Evolutionary conservation across 192 early-diverging fungal genomes (phyloP).

Genomic region (Linnemannia exigua): DNA sequence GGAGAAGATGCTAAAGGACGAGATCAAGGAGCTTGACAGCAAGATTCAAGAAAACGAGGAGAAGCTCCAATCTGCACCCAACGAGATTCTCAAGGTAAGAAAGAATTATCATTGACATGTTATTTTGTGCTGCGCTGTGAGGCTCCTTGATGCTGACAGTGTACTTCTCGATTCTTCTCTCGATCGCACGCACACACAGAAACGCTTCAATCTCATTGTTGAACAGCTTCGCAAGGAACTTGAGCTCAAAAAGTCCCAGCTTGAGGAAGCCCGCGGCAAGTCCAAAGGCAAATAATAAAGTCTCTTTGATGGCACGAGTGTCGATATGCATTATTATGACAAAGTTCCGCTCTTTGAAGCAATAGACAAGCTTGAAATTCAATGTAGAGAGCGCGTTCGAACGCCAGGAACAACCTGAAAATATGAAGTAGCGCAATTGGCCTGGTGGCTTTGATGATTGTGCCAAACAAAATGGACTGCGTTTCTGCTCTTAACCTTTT

Average conservation of each 20-base stretch:
- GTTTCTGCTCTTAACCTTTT: neutral
- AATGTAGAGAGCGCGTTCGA: neutral
- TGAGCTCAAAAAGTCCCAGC: constrained; percentile 70
- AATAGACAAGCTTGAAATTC: too few relatives aligned
- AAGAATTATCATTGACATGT: neutral
- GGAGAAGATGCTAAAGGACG: constrained; percentile 68
- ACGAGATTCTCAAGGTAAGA: constrained; percentile 81
- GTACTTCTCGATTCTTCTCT: neutral
- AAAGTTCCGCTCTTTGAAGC: too few relatives aligned
- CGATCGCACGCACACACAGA: constrained; percentile 57
- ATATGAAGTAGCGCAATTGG: neutral
- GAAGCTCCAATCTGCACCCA: constrained; percentile 70
- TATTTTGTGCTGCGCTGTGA: neutral
- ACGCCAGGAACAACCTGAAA: neutral
- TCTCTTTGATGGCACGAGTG: too few relatives aligned
- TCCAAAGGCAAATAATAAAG: constrained; percentile 38
- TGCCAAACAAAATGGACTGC: constrained; percentile 8
- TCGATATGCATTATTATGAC: too few relatives aligned
- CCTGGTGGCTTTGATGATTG: neutral
- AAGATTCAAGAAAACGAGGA: constrained; percentile 69
- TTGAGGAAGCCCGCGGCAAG: constrained; percentile 57
- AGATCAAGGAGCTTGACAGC: constrained; percentile 74
- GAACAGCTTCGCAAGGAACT: constrained; percentile 70
- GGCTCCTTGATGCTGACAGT: constrained; percentile 5
- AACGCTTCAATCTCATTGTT: constrained; percentile 78